A percentile compares a stretch with the other conserved stretches of the same genome.
phyloP scores from a whole-genome alignment of 768 basidiomycete genomes.

The Tulasnella sp. region DNA sequence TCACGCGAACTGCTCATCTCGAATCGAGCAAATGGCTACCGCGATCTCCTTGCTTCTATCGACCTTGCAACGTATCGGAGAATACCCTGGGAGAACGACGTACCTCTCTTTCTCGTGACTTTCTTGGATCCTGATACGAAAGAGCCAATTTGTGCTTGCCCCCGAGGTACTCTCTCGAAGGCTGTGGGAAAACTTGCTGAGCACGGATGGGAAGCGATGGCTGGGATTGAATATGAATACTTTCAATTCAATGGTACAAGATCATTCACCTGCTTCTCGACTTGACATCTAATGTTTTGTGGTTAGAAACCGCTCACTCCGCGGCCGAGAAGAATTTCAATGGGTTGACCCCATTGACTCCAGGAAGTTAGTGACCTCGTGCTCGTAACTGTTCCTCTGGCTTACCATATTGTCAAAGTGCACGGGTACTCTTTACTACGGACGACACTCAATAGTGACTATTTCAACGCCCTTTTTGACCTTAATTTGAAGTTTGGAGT shows the following conservation, averaged over 20 bases:
- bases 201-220: conserved; percentile 48
- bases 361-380: conserved; percentile 62
- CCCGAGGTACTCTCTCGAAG: conserved; percentile 63
- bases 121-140: conserved; percentile 82
- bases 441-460: conserved; percentile 77
- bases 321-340: conserved; percentile 66
- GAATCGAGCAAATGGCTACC: conserved; percentile 84
- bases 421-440: conserved; percentile 93
- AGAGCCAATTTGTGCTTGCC: conserved; percentile 67
- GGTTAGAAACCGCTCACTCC: conserved; percentile 64
- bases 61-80: conserved; percentile 80
- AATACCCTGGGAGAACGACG: conserved; percentile 70
- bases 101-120: conserved; percentile 69
- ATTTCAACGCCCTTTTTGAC: conserved; percentile 84
- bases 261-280: not conserved
- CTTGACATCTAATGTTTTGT: conserved; percentile 15
- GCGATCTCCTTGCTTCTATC: conserved; percentile 73
- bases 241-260: conserved; percentile 78
- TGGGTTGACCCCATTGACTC: conserved; percentile 65
- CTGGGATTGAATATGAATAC: conserved; percentile 95
- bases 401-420: conserved; percentile 38
- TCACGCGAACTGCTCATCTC: conserved; percentile 77
- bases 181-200: conserved; percentile 40
- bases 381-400: not conserved
- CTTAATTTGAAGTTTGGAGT: conserved; percentile 58